phyloP scores from a whole-genome alignment of 1,284 basidiomycete genomes.

The Trametes hirsuta region DNA sequence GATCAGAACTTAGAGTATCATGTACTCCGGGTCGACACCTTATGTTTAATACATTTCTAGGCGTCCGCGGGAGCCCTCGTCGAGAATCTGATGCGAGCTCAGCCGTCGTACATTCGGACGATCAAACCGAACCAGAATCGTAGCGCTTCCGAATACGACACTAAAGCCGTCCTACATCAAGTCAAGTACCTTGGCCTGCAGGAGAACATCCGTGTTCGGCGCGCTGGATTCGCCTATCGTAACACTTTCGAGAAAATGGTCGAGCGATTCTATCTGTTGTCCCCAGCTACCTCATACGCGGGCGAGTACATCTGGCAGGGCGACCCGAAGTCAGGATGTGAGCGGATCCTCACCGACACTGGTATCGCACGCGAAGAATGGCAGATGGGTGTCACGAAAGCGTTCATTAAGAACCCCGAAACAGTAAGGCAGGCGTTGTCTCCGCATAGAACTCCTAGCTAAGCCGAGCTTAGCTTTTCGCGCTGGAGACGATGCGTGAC shows the following conservation, averaged over 20 bases:
- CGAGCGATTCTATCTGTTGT: slow-evolving; percentile 95
- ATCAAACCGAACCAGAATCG: slow-evolving; percentile 99
- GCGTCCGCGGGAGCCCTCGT: slow-evolving; percentile 92
- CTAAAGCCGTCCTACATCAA: slow-evolving; percentile 95
- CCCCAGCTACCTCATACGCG: slow-evolving; percentile 94
- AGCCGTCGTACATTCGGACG: slow-evolving; percentile 98
- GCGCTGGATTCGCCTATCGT: slow-evolving; percentile 97
- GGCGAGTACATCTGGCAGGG: slow-evolving; percentile 99
- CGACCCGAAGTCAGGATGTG: slow-evolving; percentile 89
- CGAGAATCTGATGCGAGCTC: slow-evolving; percentile 94
- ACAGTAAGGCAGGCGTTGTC: slow-evolving; percentile 58
- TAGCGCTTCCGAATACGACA: slow-evolving; percentile 90
- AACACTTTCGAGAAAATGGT: slow-evolving; percentile 99
- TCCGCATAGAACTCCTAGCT: background rate
- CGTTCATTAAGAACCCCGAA: slow-evolving; percentile 99
- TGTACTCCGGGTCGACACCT: too few relatives aligned
- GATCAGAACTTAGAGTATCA: background rate
- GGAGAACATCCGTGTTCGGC: slow-evolving; percentile 97
- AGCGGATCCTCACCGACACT: slow-evolving; percentile 92
- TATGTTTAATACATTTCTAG: slow-evolving; percentile 39
- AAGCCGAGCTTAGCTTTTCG: slow-evolving; percentile 74
- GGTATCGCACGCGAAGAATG: slow-evolving; percentile 97
- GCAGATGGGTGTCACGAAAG: slow-evolving; percentile 99
- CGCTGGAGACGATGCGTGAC: slow-evolving; percentile 98
- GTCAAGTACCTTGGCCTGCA: slow-evolving; percentile 99